Percentiles rank a stretch among this genome's conserved stretches.
Conservation (phyloP, 106 monocot species). For the Dendrobium officinale region DNA sequence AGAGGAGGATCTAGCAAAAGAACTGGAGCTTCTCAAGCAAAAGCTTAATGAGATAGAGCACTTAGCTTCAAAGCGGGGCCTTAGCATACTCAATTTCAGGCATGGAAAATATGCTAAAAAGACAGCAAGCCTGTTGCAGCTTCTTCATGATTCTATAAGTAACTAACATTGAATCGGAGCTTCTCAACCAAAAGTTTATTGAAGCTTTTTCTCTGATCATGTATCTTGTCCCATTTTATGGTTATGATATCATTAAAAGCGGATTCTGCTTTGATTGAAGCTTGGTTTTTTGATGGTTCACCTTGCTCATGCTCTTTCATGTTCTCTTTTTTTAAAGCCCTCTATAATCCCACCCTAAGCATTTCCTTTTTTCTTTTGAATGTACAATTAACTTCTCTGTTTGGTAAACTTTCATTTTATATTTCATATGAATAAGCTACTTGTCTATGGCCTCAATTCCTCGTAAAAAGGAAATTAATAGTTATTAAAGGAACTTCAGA, state of each 20-base stretch:
- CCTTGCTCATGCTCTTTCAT: too few relatives aligned
- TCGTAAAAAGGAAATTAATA: too few relatives aligned
- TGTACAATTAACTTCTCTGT: too few relatives aligned
- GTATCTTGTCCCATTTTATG: neutral
- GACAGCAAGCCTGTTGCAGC: conserved; percentile 12
- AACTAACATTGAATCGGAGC: neutral
- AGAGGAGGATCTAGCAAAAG: conserved; percentile 28
- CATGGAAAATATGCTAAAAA: conserved; percentile 12
- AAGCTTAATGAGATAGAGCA: conserved; percentile 33
- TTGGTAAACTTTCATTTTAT: too few relatives aligned
- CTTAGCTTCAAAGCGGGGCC: conserved; percentile 19
- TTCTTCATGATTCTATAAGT: conserved; percentile 7
- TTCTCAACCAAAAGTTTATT: neutral
- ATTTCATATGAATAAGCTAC: too few relatives aligned
- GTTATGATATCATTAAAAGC: neutral
- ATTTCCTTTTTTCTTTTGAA: too few relatives aligned
- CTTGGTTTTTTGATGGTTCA: too few relatives aligned
- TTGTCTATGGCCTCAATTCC: too few relatives aligned
- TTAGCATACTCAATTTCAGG: conserved; percentile 31
- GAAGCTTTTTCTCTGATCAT: neutral
- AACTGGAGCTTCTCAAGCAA: conserved; percentile 29
- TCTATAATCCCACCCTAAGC: too few relatives aligned
- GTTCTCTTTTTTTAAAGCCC: too few relatives aligned
- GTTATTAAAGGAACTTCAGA: too few relatives aligned
- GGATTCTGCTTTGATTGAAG: too few relatives aligned